Base-by-base conservation (phyloP, 768 basidiomycete species). In the Hypholoma fasciculare region DNA sequence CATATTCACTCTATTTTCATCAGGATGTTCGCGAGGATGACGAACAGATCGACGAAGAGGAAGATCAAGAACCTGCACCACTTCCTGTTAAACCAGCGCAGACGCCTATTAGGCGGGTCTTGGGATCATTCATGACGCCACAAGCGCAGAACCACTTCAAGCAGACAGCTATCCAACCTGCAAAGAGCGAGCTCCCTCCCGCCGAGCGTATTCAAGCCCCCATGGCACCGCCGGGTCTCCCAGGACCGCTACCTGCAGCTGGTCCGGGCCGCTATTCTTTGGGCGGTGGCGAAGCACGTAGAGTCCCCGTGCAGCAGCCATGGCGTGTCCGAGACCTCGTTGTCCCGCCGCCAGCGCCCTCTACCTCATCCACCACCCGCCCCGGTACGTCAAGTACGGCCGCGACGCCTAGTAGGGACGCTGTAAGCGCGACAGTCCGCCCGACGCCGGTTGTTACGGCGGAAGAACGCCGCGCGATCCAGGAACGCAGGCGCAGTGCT, bases 401-500 rank as follows among this genome's bases (percentile, higher is more conserved):
- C 16, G 37, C 61, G 3, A 59, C 38, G 1, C 50, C 56, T 19
- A 16, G 17, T 34, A 52, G 55, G 26, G 26, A 44, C 26, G 59
- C 61, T 38, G 26, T 47, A 14, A 50, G 57, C 12, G 58, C 62
- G 23, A 63, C 60, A n/a, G 66, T 61, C 52, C n/a, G 55, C 7
- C 8, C 43, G 3, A 70, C 67, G 46, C 68, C 61, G 0, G 46
- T 63, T 11, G 59, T 82, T 6, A 74, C 69, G 12, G 80, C 80
- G 20, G 81, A 80, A 55, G 83, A 85, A 62, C 69, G 78, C 27
- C 78, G 76, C 78, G 86, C 84, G 0, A 88, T 89, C 42, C 79
- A 81, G 61, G 86, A 87, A 53, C 79, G 88, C 8, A 72, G 87
- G 23, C 76, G 80, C 9, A 87, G 85, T 54, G 87, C 87, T 0